These are phyloP conservation scores for Xerocomus cyaneibrunnescens DNA, from an alignment of 1,284 basidiomycete species.

Conservation along the genomic window DNA sequence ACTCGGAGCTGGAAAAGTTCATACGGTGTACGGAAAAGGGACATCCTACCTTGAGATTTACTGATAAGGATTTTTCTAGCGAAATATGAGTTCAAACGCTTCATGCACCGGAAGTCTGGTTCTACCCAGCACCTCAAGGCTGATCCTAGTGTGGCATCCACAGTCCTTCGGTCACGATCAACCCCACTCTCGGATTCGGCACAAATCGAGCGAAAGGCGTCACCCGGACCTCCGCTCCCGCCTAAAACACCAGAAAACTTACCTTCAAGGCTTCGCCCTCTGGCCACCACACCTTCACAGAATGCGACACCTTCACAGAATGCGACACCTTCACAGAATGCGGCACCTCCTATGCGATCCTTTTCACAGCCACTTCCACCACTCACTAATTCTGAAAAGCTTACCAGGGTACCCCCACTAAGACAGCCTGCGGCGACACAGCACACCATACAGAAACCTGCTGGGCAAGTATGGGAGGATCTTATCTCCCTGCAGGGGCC, in stretches of 20 bases:
- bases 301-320: constrained; percentile 13
- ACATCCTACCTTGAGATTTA: neutral
- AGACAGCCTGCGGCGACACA: constrained; percentile 13
- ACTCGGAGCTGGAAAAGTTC: constrained; percentile 82
- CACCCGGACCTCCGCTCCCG: constrained; percentile 27
- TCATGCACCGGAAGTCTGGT: constrained; percentile 41
- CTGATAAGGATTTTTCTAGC: constrained; percentile 39
- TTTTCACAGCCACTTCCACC: constrained; percentile 33
- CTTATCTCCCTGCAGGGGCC: constrained; percentile 49
- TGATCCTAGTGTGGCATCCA: constrained; percentile 45
- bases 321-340: constrained; percentile 12
- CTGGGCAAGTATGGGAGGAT: constrained; percentile 49
- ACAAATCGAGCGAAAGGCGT: constrained; percentile 14
- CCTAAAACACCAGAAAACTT: constrained; percentile 33
- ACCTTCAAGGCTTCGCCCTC: constrained; percentile 17
- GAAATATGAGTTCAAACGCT: constrained; percentile 74
- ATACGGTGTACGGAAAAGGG: constrained; percentile 57
- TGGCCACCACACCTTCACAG: constrained; percentile 9
- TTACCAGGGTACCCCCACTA: constrained; percentile 2
- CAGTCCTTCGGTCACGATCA: constrained; percentile 8
- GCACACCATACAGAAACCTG: constrained; percentile 19
- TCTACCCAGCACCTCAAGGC: constrained; percentile 41
- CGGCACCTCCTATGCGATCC: constrained; percentile 25
- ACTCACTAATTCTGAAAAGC: constrained; percentile 19
- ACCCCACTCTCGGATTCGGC: constrained; percentile 7